A percentile compares a stretch with the other conserved stretches of the same genome.
These are phyloP conservation scores for Colletotrichum ledebouriae DNA, from an alignment of 2,329 filamentous ascomycete genomes.

Conservation along the genomic window DNA sequence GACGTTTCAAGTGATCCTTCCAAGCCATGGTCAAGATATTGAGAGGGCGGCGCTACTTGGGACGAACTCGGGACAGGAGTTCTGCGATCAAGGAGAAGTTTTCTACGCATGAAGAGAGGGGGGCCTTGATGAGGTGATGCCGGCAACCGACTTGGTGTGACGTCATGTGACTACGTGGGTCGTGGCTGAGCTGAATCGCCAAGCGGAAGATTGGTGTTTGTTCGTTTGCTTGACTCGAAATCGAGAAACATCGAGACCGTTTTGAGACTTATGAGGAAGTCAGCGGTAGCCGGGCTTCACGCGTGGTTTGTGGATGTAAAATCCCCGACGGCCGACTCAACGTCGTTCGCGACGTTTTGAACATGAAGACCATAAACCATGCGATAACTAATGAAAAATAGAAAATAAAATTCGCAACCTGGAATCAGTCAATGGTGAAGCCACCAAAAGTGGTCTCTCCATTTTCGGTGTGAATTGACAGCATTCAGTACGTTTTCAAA, in stretches of 20 bases:
- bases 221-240: background rate
- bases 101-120: conserved; percentile 14
- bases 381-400: too few species aligned
- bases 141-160: conserved; percentile 13
- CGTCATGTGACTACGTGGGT: conserved; percentile 24
- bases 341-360: too few species aligned
- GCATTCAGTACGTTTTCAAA: too few species aligned
- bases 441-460: too few species aligned
- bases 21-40: conserved; percentile 43
- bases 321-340: too few species aligned
- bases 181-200: conserved; percentile 25
- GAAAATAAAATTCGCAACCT: too few species aligned
- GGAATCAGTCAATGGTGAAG: too few species aligned
- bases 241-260: too few species aligned
- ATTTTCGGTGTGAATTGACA: too few species aligned
- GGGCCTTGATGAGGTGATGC: conserved; percentile 1
- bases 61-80: background rate
- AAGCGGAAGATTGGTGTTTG: conserved; percentile 16
- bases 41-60: background rate
- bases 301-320: too few species aligned
- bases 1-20: conserved; percentile 54
- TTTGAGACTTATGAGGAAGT: background rate
- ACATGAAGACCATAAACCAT: too few species aligned
- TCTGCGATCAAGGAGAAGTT: background rate
- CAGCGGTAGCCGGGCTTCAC: too few species aligned